These are phyloP conservation scores for Tympanopsis confertula DNA, from an alignment of 2,329 filamentous ascomycete genomes.

Conservation along the genomic window DNA sequence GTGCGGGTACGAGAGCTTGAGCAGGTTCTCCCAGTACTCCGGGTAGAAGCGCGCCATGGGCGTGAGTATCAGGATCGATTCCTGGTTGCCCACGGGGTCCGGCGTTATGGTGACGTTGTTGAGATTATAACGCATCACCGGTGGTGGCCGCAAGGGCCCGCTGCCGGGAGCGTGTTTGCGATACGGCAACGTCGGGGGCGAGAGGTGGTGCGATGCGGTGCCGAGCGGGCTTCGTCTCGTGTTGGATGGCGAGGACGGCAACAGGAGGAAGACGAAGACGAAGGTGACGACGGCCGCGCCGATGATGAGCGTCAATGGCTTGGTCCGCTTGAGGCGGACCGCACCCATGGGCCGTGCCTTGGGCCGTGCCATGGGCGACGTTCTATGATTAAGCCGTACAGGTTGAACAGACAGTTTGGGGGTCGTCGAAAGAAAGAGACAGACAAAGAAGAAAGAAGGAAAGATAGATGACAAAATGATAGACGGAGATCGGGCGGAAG, in stretches of 20 bases:
- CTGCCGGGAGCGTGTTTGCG: slow-evolving; percentile 41
- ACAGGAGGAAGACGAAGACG: slow-evolving; percentile 53
- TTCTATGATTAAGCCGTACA: too few relatives aligned
- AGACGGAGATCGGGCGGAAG: too few relatives aligned
- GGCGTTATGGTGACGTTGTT: slow-evolving; percentile 82
- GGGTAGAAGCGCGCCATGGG: slow-evolving; percentile 89
- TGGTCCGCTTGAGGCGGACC: slow-evolving; percentile 68
- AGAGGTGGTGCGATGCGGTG: slow-evolving; percentile 59
- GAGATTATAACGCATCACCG: slow-evolving; percentile 84
- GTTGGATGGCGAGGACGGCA: slow-evolving; percentile 35
- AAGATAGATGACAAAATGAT: too few relatives aligned
- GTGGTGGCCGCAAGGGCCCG: slow-evolving; percentile 57
- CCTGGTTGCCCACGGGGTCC: slow-evolving; percentile 65
- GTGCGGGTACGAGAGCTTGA: slow-evolving; percentile 77
- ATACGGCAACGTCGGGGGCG: slow-evolving; percentile 64
- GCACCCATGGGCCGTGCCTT: slow-evolving; percentile 50
- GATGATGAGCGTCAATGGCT: slow-evolving; percentile 63
- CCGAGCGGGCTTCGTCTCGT: slow-evolving; percentile 36
- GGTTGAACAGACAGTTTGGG: too few relatives aligned
- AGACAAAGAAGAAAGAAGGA: too few relatives aligned
- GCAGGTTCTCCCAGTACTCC: slow-evolving; percentile 87
- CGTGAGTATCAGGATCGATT: slow-evolving; percentile 82
- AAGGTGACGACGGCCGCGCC: slow-evolving; percentile 63
- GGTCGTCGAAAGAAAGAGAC: too few relatives aligned
- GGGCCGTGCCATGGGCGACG: too few relatives aligned